Conservation (phyloP, 1,284 basidiomycete genomes). For the Puccinia triticina region DNA sequence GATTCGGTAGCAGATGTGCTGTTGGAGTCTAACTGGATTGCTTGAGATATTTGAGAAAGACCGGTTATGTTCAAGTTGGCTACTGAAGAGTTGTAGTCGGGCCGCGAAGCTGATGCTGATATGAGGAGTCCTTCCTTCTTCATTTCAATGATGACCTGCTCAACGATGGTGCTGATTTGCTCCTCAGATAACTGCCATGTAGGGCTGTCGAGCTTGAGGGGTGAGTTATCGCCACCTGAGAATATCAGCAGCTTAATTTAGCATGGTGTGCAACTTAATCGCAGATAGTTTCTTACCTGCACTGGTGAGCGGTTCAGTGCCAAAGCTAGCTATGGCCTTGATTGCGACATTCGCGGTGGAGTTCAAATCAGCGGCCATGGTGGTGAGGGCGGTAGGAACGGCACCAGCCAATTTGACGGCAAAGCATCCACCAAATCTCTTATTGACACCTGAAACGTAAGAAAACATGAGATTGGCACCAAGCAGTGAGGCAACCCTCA, state of each 20-base stretch:
- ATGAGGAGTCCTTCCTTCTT: not conserved
- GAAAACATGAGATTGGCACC: not conserved
- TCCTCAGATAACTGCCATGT: not conserved
- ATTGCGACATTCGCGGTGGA: not conserved
- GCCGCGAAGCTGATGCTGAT: not conserved
- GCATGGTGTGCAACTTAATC: too few species aligned
- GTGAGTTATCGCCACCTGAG: too few species aligned
- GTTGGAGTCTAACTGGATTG: not conserved
- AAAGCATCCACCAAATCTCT: constrained; percentile 47
- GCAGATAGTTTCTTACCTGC: too few species aligned
- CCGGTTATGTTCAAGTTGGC: not conserved
- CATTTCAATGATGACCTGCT: constrained; percentile 8
- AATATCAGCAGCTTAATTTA: too few species aligned
- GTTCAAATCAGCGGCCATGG: not conserved
- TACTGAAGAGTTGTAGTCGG: not conserved
- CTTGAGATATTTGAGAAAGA: not conserved
- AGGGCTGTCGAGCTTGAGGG: not conserved
- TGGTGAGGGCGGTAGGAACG: not conserved
- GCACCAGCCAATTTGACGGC: constrained; percentile 27
- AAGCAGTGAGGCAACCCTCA: not conserved
- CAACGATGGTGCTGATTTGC: constrained; percentile 6
- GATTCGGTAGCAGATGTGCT: not conserved
- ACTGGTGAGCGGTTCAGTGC: too few species aligned
- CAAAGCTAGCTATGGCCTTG: too few species aligned
- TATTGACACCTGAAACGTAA: constrained; percentile 33